Conservation (phyloP, 2,329 filamentous ascomycete genomes). For the Clarireedia hainanense region DNA sequence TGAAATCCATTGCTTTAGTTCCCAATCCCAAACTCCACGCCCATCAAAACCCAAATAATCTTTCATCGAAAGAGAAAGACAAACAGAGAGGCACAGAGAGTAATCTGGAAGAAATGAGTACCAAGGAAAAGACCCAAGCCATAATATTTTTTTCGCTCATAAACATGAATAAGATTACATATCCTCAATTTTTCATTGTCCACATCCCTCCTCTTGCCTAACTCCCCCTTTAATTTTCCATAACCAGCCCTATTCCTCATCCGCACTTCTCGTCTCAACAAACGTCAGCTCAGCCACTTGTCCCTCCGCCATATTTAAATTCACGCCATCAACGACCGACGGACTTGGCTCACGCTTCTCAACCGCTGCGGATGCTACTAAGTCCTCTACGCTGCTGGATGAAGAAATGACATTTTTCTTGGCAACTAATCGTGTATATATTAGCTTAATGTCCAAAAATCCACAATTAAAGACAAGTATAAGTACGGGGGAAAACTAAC, state of each 20-base stretch:
- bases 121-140: not conserved
- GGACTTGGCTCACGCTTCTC: slow-evolving; percentile 16
- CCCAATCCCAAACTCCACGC: too few species aligned
- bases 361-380: slow-evolving; percentile 1
- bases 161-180: not conserved
- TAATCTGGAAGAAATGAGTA: too few species aligned
- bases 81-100: too few species aligned
- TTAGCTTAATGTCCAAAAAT: not conserved
- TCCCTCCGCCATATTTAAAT: slow-evolving; percentile 25
- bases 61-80: too few species aligned
- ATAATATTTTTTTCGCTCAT: not conserved
- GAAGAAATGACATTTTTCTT: slow-evolving; percentile 7
- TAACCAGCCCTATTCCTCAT: slow-evolving; percentile 12
- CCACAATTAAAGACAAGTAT: not conserved
- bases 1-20: too few species aligned
- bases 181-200: not conserved
- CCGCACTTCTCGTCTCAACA: slow-evolving; percentile 23
- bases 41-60: too few species aligned
- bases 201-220: not conserved
- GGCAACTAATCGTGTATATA: not conserved
- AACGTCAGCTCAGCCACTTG: slow-evolving; percentile 27
- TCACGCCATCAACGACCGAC: slow-evolving; percentile 24
- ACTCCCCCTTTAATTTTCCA: not conserved
- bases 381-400: slow-evolving; percentile 9
- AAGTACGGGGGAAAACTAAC: slow-evolving; percentile 11